Evolutionary conservation across 1,284 basidiomycete species (phyloP), one percentile per base, ranked within the genome.

Genomic region (Wolfiporia cocos): DNA sequence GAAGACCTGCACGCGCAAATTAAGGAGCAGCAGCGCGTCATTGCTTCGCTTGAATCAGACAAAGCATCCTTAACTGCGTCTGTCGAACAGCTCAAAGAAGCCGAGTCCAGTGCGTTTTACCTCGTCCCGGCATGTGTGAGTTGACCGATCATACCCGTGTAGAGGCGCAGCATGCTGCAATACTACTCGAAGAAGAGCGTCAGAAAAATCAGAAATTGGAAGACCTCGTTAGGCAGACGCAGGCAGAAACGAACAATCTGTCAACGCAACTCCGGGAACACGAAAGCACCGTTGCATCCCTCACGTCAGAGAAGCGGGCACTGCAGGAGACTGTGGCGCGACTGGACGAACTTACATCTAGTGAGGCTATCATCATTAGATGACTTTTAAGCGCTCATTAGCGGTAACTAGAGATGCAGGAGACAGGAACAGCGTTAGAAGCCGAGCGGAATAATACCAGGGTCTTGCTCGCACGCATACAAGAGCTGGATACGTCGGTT

Each of bases 21-120:
- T 23, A 66, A 74, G 51, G 81, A 72, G 50, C 78, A 80, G 49
- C 74, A 75, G 47, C 74, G 76, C 49, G 81, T 79, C 0, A 83
- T 88, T 39, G 68, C 78, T 26, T 56, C 80, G 19, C 66, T 88
- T 5, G 83, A 87, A 23, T 74, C 78, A 3, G 84, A 87, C 57
- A 87, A 86, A 59, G 71, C 74, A 10, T 69, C 74, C 7, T 63
- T 87, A 24, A 64, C 66, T 15, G 58, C 73, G 12, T 73, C 79
- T 23, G 54, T 82, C 23, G 71, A 79, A 49, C 70, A 49, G 22
- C 34, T 49, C 28, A 48, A 46, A 24, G 48, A 50, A 22, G 40
- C 69, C 11, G 75, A 81, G 52, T 61, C 67, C 26, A 68, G 81
- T 85, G 57, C 12, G 67, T 61, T 4, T 22, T 19, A 23, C 20